A percentile compares a stretch with the other conserved stretches of the same genome.
Evolutionary conservation across 208 protist species (phyloP).

Genomic region (Trypanosomatidae sp.): DNA sequence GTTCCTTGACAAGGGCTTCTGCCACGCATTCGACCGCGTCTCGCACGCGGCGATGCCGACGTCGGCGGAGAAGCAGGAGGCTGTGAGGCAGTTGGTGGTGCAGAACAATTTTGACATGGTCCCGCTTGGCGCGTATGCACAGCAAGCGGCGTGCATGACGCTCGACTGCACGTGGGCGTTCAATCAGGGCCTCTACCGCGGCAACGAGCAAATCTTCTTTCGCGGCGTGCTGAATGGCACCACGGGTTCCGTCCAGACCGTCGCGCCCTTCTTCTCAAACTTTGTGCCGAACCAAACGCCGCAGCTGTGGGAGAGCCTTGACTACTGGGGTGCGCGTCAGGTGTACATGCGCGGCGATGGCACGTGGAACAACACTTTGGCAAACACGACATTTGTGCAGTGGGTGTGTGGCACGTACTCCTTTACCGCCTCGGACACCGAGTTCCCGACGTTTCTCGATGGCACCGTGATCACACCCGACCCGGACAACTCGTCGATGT

Average conservation of each 20-base stretch:
- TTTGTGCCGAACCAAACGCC: slow-evolving; percentile 9
- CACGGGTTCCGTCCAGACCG: slow-evolving; percentile 2
- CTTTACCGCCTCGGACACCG: slow-evolving; percentile 20
- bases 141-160: slow-evolving; percentile 20
- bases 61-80: slow-evolving; percentile 11
- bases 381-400: slow-evolving; percentile 19
- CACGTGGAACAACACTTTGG: slow-evolving; percentile 26
- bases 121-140: slow-evolving; percentile 27
- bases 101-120: slow-evolving; percentile 10
- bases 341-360: slow-evolving; percentile 15
- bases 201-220: slow-evolving; percentile 32
- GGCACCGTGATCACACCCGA: slow-evolving; percentile 17
- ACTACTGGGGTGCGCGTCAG: slow-evolving; percentile 29
- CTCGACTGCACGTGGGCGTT: slow-evolving; percentile 33
- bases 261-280: slow-evolving; percentile 27
- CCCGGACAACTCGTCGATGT: not conserved
- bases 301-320: slow-evolving; percentile 19
- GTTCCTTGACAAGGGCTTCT: slow-evolving; percentile 13
- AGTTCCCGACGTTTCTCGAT: slow-evolving; percentile 33
- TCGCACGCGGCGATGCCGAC: slow-evolving; percentile 54
- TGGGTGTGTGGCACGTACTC: slow-evolving; percentile 57
- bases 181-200: slow-evolving; percentile 30
- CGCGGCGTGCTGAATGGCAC: slow-evolving; percentile 20
- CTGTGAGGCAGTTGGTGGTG: slow-evolving; percentile 5
- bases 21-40: slow-evolving; percentile 8